Conservation (phyloP, 2,329 filamentous ascomycete genomes). For the Rhinocladiella mackenziei region DNA sequence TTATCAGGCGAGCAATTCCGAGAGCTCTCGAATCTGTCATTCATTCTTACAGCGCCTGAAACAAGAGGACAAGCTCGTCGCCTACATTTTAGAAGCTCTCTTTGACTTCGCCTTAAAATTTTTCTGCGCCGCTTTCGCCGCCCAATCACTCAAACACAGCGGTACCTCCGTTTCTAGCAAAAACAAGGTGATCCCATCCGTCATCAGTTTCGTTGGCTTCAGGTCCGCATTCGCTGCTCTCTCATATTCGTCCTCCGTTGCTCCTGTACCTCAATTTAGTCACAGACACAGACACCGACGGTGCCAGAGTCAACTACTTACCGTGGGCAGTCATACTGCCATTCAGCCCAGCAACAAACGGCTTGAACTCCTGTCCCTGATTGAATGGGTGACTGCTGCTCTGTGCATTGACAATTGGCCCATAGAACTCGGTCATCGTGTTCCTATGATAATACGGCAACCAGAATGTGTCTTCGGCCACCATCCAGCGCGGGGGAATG, state of each 20-base stretch:
- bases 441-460: slow-evolving; percentile 44
- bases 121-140: background rate
- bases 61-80: no score
- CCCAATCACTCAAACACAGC: background rate
- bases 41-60: no score
- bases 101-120: background rate
- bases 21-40: no score
- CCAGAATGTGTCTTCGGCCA: slow-evolving; percentile 39
- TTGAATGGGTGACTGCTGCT: slow-evolving; percentile 10
- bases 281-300: background rate
- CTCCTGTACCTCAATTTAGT: background rate
- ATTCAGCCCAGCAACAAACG: slow-evolving; percentile 5
- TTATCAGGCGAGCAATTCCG: no score
- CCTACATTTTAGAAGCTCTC: background rate
- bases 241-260: background rate
- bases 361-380: slow-evolving; percentile 6
- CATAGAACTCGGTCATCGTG: slow-evolving; percentile 35
- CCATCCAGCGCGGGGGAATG: slow-evolving; percentile 41
- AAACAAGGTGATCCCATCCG: background rate
- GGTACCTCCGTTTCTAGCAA: background rate
- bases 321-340: slow-evolving; percentile 11
- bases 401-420: slow-evolving; percentile 16
- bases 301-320: background rate
- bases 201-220: background rate
- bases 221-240: background rate